Conservation (phyloP, 2,329 filamentous ascomycete genomes). For the Camillea tinctor region DNA sequence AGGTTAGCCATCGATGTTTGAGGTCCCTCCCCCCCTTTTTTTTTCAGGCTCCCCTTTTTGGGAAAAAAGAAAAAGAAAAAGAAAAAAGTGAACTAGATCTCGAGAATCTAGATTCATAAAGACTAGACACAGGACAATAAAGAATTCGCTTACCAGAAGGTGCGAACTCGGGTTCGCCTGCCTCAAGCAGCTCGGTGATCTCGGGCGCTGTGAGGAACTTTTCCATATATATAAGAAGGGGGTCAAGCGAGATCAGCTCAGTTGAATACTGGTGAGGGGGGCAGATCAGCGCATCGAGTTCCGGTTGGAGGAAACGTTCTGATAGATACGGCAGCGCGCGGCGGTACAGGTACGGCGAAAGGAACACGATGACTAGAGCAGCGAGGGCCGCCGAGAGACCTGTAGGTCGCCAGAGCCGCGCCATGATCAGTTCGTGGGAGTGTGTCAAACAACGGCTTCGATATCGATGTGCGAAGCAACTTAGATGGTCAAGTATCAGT, state of each 20-base stretch:
- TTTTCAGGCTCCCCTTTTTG: no score
- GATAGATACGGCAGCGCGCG: background rate
- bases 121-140: no score
- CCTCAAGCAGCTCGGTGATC: constrained; percentile 34
- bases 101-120: no score
- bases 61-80: no score
- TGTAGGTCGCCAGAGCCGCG: background rate
- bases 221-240: constrained; percentile 44
- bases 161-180: constrained; percentile 35
- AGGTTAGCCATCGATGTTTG: no score
- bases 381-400: background rate
- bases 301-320: background rate
- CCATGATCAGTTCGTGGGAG: background rate
- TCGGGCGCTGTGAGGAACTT: constrained; percentile 37
- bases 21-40: no score
- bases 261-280: constrained; percentile 36
- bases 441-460: background rate
- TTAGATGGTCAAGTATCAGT: background rate
- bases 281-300: constrained; percentile 5
- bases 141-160: constrained; percentile 26
- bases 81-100: no score
- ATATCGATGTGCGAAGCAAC: background rate
- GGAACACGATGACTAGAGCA: background rate
- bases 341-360: background rate
- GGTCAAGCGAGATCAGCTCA: constrained; percentile 41